Conservation (phyloP, 768 basidiomycete genomes). For the Suillus hirtellus region DNA sequence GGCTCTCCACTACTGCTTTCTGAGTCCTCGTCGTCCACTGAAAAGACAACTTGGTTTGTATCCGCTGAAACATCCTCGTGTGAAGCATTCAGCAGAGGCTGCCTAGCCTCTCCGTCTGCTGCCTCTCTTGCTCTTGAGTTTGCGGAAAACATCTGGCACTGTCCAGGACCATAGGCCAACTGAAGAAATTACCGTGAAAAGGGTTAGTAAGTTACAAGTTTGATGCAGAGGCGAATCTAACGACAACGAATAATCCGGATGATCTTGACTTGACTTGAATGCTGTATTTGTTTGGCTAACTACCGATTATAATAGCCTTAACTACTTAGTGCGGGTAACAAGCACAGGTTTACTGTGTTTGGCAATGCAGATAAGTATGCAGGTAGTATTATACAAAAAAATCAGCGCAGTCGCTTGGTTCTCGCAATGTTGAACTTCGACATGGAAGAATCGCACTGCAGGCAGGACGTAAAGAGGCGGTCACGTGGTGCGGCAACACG, state of each 20-base stretch:
- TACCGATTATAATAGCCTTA: too few relatives aligned
- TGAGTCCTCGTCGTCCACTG: constrained; percentile 57
- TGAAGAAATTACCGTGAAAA: neutral
- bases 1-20: constrained; percentile 36
- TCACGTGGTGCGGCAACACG: too few relatives aligned
- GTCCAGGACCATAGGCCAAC: constrained; percentile 20
- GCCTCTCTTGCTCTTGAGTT: constrained; percentile 30
- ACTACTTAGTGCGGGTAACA: too few relatives aligned
- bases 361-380: too few relatives aligned
- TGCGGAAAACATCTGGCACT: constrained; percentile 31
- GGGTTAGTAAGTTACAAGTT: constrained; percentile 3
- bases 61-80: constrained; percentile 32
- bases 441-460: too few relatives aligned
- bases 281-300: neutral
- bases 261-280: neutral
- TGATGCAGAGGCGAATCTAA: neutral
- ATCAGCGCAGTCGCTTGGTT: too few relatives aligned
- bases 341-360: too few relatives aligned
- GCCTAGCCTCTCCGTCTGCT: constrained; percentile 43
- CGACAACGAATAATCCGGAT: neutral
- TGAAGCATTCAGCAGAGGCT: constrained; percentile 54
- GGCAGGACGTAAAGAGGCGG: too few relatives aligned
- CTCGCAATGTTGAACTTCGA: too few relatives aligned
- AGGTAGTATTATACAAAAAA: too few relatives aligned
- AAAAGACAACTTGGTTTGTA: constrained; percentile 46